phyloP scores from a whole-genome alignment of 169 alveolate genomes.

The Eimeria tenella region DNA sequence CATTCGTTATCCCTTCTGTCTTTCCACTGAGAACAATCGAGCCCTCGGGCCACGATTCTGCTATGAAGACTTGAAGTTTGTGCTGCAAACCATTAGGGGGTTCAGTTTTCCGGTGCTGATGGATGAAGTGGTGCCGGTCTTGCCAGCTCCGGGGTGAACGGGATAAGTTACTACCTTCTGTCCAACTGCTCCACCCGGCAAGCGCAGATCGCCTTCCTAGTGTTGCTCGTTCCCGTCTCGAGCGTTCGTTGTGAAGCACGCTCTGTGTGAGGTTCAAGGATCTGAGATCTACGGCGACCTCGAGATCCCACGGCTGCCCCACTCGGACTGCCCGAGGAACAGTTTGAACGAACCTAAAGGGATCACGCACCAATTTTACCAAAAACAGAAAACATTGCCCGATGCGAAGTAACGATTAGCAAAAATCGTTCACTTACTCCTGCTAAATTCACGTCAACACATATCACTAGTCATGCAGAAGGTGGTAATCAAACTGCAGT shows the following conservation, averaged over 20 bases:
- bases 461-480: too few relatives aligned
- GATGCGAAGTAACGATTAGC: too few relatives aligned
- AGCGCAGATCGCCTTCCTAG: neutral
- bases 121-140: neutral
- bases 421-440: too few relatives aligned
- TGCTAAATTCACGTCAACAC: too few relatives aligned
- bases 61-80: neutral
- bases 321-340: constrained; percentile 37
- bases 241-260: constrained; percentile 12
- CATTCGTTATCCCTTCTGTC: neutral
- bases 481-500: too few relatives aligned
- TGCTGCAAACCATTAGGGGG: neutral
- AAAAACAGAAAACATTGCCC: too few relatives aligned
- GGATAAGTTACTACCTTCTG: neutral
- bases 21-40: constrained; percentile 11
- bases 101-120: neutral
- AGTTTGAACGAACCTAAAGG: constrained; percentile 40
- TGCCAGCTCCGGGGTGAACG: neutral
- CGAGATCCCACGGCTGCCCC: constrained; percentile 69
- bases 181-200: constrained; percentile 54
- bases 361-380: neutral
- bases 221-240: constrained; percentile 15
- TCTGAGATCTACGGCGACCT: neutral
- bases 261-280: neutral
- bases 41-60: constrained; percentile 26